phyloP scores from a whole-genome alignment of 495 filamentous ascomycete genomes.

The Aspergillus sclerotioniger region DNA sequence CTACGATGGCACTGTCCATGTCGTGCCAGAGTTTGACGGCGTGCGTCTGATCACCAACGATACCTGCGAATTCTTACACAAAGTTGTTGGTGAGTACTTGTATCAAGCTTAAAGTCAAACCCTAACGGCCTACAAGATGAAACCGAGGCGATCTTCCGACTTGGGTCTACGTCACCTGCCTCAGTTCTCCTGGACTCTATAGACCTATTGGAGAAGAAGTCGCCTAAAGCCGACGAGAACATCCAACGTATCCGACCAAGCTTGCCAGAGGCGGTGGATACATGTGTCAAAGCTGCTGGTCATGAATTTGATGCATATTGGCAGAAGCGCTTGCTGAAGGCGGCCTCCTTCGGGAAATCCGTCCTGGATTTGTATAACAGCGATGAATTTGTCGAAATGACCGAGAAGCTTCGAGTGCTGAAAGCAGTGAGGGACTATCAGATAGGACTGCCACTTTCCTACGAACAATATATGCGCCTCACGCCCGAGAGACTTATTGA shows the following conservation, averaged over 20 bases:
- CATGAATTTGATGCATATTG: slow-evolving; percentile 86
- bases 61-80: slow-evolving; percentile 92
- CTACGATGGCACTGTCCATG: slow-evolving; percentile 87
- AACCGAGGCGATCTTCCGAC: slow-evolving; percentile 82
- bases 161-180: slow-evolving; percentile 82
- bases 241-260: slow-evolving; percentile 87
- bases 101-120: neutral
- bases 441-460: slow-evolving; percentile 86
- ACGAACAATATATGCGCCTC: slow-evolving; percentile 85
- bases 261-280: slow-evolving; percentile 87
- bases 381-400: slow-evolving; percentile 98
- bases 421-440: slow-evolving; percentile 90
- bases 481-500: slow-evolving; percentile 83
- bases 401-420: slow-evolving; percentile 85
- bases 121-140: slow-evolving; percentile 50
- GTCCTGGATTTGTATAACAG: slow-evolving; percentile 94
- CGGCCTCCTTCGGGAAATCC: slow-evolving; percentile 95
- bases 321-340: slow-evolving; percentile 94
- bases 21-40: slow-evolving; percentile 86
- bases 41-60: slow-evolving; percentile 85
- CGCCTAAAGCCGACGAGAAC: slow-evolving; percentile 95
- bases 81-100: slow-evolving; percentile 61
- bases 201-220: slow-evolving; percentile 86
- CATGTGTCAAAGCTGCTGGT: slow-evolving; percentile 86
- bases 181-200: slow-evolving; percentile 91